Evolutionary conservation across 129 eudicot species (phyloP).

Genomic region (Escallonia rubra): DNA sequence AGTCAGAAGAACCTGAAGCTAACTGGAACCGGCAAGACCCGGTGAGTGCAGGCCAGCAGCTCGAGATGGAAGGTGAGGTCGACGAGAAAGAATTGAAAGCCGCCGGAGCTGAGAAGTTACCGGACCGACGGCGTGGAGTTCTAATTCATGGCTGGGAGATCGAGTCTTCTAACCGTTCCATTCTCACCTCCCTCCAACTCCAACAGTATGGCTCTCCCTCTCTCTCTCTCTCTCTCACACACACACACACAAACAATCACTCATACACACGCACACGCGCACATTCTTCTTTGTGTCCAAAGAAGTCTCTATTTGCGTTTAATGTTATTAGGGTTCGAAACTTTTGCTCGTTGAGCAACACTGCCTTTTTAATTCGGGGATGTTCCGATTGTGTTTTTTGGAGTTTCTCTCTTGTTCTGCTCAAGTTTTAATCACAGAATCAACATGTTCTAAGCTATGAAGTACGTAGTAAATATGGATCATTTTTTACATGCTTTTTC

Average conservation of each 20-base stretch:
- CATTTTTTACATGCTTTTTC: too few species aligned
- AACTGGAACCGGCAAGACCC: too few species aligned
- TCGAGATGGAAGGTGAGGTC: conserved; percentile 53
- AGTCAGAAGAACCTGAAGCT: too few species aligned
- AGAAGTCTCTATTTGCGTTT: not conserved
- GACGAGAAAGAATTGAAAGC: conserved; percentile 66
- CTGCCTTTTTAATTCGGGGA: not conserved
- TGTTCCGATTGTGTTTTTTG: not conserved
- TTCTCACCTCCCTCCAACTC: conserved; percentile 64
- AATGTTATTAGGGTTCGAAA: not conserved
- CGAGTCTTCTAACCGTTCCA: conserved; percentile 72
- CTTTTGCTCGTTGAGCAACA: not conserved
- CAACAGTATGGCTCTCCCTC: conserved; percentile 42
- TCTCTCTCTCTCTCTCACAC: conserved; percentile 11
- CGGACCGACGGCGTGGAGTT: conserved; percentile 64
- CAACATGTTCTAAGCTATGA: too few species aligned
- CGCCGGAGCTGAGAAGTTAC: conserved; percentile 69
- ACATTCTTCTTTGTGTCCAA: too few species aligned
- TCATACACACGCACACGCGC: not conserved
- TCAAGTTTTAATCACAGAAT: too few species aligned
- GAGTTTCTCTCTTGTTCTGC: too few species aligned
- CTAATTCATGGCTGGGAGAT: conserved; percentile 90
- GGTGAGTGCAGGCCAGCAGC: too few species aligned
- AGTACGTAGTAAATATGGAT: too few species aligned
- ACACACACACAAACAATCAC: not conserved